These are phyloP conservation scores for Xerocomellus intermedius DNA, from an alignment of 768 basidiomycete genomes.

Conservation along the genomic window DNA sequence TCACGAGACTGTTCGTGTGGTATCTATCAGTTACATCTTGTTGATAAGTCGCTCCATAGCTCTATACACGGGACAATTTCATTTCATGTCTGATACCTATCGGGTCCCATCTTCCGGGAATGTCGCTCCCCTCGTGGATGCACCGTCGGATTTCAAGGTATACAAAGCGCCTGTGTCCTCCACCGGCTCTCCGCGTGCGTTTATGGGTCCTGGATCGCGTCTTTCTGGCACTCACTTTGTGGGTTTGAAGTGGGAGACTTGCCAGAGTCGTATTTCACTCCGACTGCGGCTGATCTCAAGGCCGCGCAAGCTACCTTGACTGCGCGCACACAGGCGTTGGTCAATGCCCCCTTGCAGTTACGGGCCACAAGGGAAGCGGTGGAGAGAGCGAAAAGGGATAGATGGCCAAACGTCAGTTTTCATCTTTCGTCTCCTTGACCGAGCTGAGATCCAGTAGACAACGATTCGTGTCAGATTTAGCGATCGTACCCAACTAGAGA, in stretches of 20 bases:
- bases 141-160: slow-evolving; percentile 42
- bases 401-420: slow-evolving; percentile 66
- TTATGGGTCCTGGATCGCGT: not conserved
- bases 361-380: slow-evolving; percentile 62
- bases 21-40: slow-evolving; percentile 10
- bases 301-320: slow-evolving; percentile 61
- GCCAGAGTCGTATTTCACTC: slow-evolving; percentile 73
- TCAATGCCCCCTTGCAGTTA: slow-evolving; percentile 69
- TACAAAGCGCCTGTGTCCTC: slow-evolving; percentile 44
- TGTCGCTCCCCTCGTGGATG: not conserved
- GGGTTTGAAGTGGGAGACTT: slow-evolving; percentile 42
- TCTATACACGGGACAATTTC: slow-evolving; percentile 11
- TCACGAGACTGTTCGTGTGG: slow-evolving; percentile 13
- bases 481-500: slow-evolving; percentile 81
- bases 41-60: slow-evolving; percentile 18
- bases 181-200: slow-evolving; percentile 35
- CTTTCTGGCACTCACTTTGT: slow-evolving; percentile 1
- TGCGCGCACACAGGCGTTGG: slow-evolving; percentile 59
- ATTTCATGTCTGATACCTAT: slow-evolving; percentile 28
- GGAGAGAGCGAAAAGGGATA: slow-evolving; percentile 55
- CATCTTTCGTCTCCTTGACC: not conserved
- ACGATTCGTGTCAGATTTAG: slow-evolving; percentile 79
- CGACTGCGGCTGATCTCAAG: slow-evolving; percentile 68
- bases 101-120: slow-evolving; percentile 1
- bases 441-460: slow-evolving; percentile 49